Evolutionary conservation across 208 protist species (phyloP).

Genomic region (Trypanosoma caninum): DNA sequence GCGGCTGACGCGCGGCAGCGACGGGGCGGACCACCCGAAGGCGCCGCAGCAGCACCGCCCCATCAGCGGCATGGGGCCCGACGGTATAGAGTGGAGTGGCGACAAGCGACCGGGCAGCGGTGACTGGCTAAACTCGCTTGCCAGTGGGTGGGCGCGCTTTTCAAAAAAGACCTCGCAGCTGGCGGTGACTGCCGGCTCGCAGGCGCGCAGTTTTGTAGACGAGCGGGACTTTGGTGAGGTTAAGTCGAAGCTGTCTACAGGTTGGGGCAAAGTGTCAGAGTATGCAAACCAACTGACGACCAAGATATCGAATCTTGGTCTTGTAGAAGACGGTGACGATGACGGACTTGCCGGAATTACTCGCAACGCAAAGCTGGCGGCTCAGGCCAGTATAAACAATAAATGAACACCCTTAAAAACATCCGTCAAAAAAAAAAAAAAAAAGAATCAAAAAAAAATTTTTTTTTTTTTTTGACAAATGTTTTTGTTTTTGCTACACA

Average conservation of each 20-base stretch:
- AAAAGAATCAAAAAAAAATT: conserved; percentile 6
- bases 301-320: conserved; percentile 27
- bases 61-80: conserved; percentile 50
- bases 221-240: conserved; percentile 57
- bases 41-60: conserved; percentile 46
- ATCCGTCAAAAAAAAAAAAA: not conserved
- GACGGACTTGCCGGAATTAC: conserved; percentile 48
- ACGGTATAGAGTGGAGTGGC: conserved; percentile 10
- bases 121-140: conserved; percentile 61
- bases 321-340: conserved; percentile 17
- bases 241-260: conserved; percentile 38
- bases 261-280: conserved; percentile 47
- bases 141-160: conserved; percentile 53
- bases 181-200: conserved; percentile 46
- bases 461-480: conserved; percentile 3
- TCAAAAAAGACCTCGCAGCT: conserved; percentile 64
- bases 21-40: conserved; percentile 11
- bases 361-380: conserved; percentile 38
- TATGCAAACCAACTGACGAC: conserved; percentile 50
- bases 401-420: not conserved
- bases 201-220: conserved; percentile 36
- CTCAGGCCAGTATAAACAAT: not conserved
- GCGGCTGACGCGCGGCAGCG: conserved; percentile 26
- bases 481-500: not conserved
- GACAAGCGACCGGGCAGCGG: not conserved